A percentile compares a stretch with the other conserved stretches of the same genome.
phyloP scores from a whole-genome alignment of 225 moss, liverwort and hornwort species.

The Neckera pumila region DNA sequence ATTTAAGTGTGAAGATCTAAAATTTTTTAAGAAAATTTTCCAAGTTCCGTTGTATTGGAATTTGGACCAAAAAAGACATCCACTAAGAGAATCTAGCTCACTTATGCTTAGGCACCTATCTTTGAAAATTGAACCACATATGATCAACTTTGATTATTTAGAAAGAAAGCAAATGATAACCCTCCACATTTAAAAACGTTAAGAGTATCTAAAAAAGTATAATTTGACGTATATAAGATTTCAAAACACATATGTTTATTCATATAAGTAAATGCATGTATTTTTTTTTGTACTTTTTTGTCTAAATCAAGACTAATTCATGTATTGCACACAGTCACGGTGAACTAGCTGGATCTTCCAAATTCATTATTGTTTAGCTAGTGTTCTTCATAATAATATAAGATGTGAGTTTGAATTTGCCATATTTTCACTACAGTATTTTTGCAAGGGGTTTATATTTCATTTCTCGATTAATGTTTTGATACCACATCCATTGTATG shows the following conservation, averaged over 20 bases:
- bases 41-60: not conserved
- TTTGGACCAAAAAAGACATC: rapidly evolving
- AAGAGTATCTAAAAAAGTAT: not conserved
- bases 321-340: rapidly evolving
- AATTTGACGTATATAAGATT: not conserved
- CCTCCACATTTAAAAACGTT: rapidly evolving
- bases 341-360: rapidly evolving
- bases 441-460: not conserved
- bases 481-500: not conserved
- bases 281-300: rapidly evolving
- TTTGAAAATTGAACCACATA: not conserved
- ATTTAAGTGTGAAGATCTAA: not conserved
- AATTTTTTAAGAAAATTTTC: not conserved
- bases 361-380: not conserved
- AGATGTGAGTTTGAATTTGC: not conserved
- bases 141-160: not conserved
- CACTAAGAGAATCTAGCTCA: not conserved
- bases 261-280: not conserved
- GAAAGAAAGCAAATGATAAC: not conserved
- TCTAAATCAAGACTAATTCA: not conserved
- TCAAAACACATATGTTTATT: not conserved
- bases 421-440: not conserved
- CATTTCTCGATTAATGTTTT: not conserved
- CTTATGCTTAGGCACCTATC: not conserved
- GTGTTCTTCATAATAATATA: not conserved